These are phyloP conservation scores for Barbatosphaeria neglecta DNA, from an alignment of 495 filamentous ascomycete species.

Conservation along the genomic window DNA sequence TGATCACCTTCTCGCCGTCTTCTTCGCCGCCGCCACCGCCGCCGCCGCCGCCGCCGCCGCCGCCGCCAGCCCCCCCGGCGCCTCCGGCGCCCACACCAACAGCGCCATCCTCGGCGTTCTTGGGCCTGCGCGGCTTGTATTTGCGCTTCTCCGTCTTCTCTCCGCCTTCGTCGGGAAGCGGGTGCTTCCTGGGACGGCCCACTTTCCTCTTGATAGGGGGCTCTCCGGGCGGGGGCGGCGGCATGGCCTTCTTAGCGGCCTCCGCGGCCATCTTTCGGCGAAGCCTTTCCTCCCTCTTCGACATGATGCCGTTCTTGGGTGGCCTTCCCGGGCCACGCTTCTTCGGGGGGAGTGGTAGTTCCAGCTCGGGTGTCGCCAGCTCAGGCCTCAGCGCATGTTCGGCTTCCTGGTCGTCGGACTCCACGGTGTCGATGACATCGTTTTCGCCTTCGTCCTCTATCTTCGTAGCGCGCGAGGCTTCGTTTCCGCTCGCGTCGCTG, in stretches of 20 bases:
- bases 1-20: slow-evolving; percentile 34
- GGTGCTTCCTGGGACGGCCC: slow-evolving; percentile 43
- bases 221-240: slow-evolving; percentile 31
- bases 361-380: slow-evolving; percentile 7
- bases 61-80: too few relatives aligned
- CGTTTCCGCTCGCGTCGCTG: slow-evolving; percentile 15
- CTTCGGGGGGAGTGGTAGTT: slow-evolving; percentile 37
- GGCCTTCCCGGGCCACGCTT: slow-evolving; percentile 78
- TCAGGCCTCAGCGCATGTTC: slow-evolving; percentile 21
- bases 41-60: too few relatives aligned
- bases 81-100: too few relatives aligned
- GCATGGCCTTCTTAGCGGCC: slow-evolving; percentile 32
- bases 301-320: slow-evolving; percentile 88
- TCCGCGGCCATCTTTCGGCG: slow-evolving; percentile 50
- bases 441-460: slow-evolving; percentile 24
- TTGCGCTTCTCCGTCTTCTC: slow-evolving; percentile 61
- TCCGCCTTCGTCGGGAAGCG: slow-evolving; percentile 40
- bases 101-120: slow-evolving; percentile 40
- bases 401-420: slow-evolving; percentile 28
- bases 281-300: slow-evolving; percentile 64
- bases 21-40: slow-evolving; percentile 33
- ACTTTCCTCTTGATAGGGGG: slow-evolving; percentile 48
- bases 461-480: too few relatives aligned
- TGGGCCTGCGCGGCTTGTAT: slow-evolving; percentile 64
- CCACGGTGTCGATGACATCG: slow-evolving; percentile 20